These are phyloP conservation scores for Termitomyces bulborhizus DNA, from an alignment of 768 basidiomycete genomes.

Conservation along the genomic window DNA sequence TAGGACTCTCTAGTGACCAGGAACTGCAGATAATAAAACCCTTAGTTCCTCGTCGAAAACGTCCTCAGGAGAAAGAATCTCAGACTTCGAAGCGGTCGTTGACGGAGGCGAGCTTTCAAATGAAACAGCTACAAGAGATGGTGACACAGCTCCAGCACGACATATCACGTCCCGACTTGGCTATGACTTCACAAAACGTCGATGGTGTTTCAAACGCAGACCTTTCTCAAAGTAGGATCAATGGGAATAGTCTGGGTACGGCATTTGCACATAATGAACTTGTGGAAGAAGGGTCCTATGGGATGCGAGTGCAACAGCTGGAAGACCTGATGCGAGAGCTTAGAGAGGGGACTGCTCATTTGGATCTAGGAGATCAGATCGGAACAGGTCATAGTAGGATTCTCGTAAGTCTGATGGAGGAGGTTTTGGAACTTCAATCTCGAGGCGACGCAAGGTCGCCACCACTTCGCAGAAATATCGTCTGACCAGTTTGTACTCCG, in stretches of 20 bases:
- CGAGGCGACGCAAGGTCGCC: not conserved
- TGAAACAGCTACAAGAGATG: not conserved
- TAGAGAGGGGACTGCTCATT: not conserved
- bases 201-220: not conserved
- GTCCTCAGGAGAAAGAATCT: not conserved
- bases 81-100: not conserved
- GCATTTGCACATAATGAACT: not conserved
- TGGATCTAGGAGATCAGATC: not conserved
- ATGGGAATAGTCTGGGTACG: too few species aligned
- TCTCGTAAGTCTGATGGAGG: not conserved
- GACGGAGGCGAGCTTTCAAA: not conserved
- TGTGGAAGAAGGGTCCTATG: not conserved
- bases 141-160: not conserved
- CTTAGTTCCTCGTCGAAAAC: not conserved
- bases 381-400: slow-evolving; percentile 2
- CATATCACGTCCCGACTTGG: not conserved
- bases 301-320: slow-evolving; percentile 2
- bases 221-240: not conserved
- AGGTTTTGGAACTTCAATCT: not conserved
- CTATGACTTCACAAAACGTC: not conserved
- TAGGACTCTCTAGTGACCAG: not conserved
- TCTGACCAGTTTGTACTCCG: not conserved
- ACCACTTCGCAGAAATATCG: not conserved
- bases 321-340: slow-evolving; percentile 5
- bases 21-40: not conserved